A percentile compares a stretch with the other conserved stretches of the same genome.
Evolutionary conservation across 352 stramenopile species (phyloP).

Genomic region (Globisporangium megalacanthum): DNA sequence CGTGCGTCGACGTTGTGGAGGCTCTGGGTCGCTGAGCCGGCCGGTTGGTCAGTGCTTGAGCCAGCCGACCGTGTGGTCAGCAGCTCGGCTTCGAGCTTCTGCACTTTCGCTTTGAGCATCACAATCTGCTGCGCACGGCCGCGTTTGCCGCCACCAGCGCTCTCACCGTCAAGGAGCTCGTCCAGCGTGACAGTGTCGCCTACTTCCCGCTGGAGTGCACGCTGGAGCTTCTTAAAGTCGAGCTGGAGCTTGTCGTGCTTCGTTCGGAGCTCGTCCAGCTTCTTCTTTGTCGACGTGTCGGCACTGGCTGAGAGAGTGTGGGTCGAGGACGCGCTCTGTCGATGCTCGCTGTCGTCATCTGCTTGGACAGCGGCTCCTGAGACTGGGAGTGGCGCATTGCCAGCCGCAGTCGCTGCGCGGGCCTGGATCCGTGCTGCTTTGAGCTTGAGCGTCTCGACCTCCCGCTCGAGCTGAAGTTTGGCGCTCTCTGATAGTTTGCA

Average conservation of each 20-base stretch:
- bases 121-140: constrained; percentile 81
- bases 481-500: constrained; percentile 28
- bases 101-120: constrained; percentile 79
- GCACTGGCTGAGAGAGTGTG: constrained; percentile 2
- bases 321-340: background rate
- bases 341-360: background rate
- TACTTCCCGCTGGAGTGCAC: constrained; percentile 58
- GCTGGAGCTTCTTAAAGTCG: constrained; percentile 72
- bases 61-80: background rate
- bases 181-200: constrained; percentile 47
- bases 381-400: background rate
- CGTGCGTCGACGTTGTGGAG: constrained; percentile 50
- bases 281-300: constrained; percentile 24
- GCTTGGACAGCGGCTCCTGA: background rate
- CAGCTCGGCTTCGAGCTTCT: constrained; percentile 57
- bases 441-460: constrained; percentile 58
- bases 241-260: constrained; percentile 47
- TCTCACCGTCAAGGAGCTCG: constrained; percentile 34
- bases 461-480: constrained; percentile 37
- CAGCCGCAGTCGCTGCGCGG: constrained; percentile 18
- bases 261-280: constrained; percentile 55
- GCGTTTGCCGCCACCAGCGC: constrained; percentile 25
- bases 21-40: background rate
- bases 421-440: constrained; percentile 51
- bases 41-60: background rate